Conservation (phyloP, 805 yeast species). For the Saccharomycopsis oosterbeekiorum region DNA sequence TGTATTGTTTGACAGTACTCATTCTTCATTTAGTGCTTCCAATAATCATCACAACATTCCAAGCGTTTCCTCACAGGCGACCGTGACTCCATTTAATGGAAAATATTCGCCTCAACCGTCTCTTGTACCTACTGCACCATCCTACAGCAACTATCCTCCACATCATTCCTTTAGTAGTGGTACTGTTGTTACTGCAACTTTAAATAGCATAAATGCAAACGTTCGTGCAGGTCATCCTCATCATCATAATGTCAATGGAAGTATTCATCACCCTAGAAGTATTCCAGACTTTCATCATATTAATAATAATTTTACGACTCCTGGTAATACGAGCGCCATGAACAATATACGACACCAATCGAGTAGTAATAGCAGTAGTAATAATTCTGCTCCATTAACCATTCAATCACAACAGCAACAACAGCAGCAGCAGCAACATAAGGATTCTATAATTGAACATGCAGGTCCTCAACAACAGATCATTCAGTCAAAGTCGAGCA, state of each 20-base stretch:
- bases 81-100: neutral
- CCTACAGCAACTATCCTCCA: neutral
- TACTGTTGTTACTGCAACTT: neutral
- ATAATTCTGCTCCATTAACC: neutral
- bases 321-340: neutral
- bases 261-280: neutral
- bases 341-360: neutral
- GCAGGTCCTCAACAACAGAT: neutral
- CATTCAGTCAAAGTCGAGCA: neutral
- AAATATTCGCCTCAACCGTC: neutral
- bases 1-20: neutral
- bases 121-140: neutral
- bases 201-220: neutral
- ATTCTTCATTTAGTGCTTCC: neutral
- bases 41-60: neutral
- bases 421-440: neutral
- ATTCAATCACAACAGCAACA: too few relatives aligned
- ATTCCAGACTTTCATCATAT: neutral
- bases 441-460: neutral
- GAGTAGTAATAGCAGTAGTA: neutral
- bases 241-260: neutral
- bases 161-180: neutral
- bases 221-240: neutral
- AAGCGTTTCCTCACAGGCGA: neutral
- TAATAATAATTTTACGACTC: neutral